phyloP scores from a whole-genome alignment of 179 eudicot genomes.

The Vitellaria paradoxa region DNA sequence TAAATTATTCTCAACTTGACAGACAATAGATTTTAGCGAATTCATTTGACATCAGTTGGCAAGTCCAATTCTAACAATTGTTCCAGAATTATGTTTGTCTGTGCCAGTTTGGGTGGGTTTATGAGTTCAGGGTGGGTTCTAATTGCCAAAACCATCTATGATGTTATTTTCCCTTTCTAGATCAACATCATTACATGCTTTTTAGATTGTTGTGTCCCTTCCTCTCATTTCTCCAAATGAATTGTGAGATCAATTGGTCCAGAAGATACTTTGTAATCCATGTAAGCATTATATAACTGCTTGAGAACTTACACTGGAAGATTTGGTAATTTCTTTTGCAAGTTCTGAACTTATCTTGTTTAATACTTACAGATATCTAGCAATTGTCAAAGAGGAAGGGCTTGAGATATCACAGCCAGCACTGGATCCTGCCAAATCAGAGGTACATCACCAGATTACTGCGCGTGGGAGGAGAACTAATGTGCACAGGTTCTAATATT shows the following conservation, averaged over 20 bases:
- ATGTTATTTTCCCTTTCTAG: background rate
- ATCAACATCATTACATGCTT: background rate
- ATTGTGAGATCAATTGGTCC: too few relatives aligned
- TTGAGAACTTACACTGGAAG: background rate
- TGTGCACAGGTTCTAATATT: slow-evolving; percentile 65
- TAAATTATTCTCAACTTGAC: too few relatives aligned
- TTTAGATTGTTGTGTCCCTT: background rate
- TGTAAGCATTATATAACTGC: background rate
- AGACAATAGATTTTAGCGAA: too few relatives aligned
- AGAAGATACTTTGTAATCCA: slow-evolving; percentile 1
- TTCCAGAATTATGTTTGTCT: background rate
- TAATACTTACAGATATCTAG: slow-evolving; percentile 49
- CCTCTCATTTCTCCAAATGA: background rate
- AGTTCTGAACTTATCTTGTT: background rate
- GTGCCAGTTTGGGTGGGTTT: background rate
- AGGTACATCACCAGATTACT: slow-evolving; percentile 92
- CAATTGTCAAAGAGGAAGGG: slow-evolving; percentile 75
- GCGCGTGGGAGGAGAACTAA: slow-evolving; percentile 50
- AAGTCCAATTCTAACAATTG: background rate
- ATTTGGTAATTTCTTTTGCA: background rate
- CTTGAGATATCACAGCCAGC: slow-evolving; percentile 96
- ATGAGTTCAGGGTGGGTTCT: background rate
- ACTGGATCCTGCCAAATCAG: slow-evolving; percentile 59
- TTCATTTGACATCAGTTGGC: too few relatives aligned
- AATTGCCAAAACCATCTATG: background rate